Conservation (phyloP, 306 rosid species). For the Comarum palustre region DNA sequence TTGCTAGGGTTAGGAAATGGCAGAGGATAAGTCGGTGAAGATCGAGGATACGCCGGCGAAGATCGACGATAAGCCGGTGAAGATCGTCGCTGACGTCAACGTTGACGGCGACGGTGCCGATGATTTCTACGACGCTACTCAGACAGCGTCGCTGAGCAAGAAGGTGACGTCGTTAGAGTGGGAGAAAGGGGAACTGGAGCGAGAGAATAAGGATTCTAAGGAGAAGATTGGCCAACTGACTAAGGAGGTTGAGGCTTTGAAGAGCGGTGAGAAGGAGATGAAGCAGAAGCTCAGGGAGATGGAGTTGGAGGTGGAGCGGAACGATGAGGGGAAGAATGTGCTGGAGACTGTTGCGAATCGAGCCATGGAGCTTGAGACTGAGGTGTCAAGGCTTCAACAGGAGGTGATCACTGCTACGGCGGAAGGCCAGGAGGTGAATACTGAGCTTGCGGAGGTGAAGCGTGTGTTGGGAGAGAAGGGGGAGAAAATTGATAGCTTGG, state of each 20-base stretch:
- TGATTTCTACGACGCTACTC: slow-evolving; percentile 41
- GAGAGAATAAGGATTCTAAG: slow-evolving; percentile 41
- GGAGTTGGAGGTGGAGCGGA: slow-evolving; percentile 44
- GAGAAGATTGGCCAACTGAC: slow-evolving; percentile 46
- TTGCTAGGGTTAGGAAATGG: slow-evolving; percentile 48
- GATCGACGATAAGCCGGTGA: slow-evolving; percentile 31
- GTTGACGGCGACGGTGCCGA: slow-evolving; percentile 12
- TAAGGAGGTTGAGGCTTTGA: slow-evolving; percentile 47
- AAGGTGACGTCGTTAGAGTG: slow-evolving; percentile 54
- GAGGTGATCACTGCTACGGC: slow-evolving; percentile 46
- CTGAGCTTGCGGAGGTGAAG: slow-evolving; percentile 47
- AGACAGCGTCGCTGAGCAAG: slow-evolving; percentile 39
- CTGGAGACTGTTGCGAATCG: slow-evolving; percentile 48
- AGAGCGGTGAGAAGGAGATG: slow-evolving; percentile 33
- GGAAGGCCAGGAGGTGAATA: slow-evolving; percentile 45
- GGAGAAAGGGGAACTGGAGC: slow-evolving; percentile 45
- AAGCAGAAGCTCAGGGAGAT: slow-evolving; percentile 47
- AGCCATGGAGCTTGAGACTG: slow-evolving; percentile 74
- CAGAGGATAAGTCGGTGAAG: slow-evolving; percentile 44
- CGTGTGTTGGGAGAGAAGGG: slow-evolving; percentile 46
- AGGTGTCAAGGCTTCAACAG: slow-evolving; percentile 70
- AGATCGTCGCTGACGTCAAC: slow-evolving; percentile 42
- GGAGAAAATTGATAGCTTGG: slow-evolving; percentile 43
- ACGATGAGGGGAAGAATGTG: slow-evolving; percentile 40
- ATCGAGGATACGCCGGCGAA: slow-evolving; percentile 18